Evolutionary conservation across 2,329 filamentous ascomycete genomes (phyloP), one percentile per base, ranked within the genome.

Genomic region (Decorospora gaudefroyi): DNA sequence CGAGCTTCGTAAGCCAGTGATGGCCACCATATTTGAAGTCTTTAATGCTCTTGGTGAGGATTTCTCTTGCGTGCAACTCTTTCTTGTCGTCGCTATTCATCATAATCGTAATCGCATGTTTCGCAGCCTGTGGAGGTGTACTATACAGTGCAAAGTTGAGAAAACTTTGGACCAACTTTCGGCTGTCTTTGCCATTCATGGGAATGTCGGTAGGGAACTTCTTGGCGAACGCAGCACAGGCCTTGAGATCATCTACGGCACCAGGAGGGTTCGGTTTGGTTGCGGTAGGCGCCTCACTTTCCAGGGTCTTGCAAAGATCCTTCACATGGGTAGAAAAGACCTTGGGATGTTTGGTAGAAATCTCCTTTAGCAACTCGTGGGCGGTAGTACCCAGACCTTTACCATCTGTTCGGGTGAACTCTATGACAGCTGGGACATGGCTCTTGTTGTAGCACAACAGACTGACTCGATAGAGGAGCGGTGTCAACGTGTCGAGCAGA

Each of bases 281-380:
- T 13, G 81, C 77, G 3, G 82, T 84, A 0, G 93, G 93, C 1
- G 88, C 87, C 61, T 91, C 85, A 17, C 88, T 82, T 53, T 90
- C 83, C 12, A 99, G 80, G 46, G 90, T 86, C 64, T 88, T 90
- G 73, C 91, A 96, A 32, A 99, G 81, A 51, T 95, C 90, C 49
- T 90, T 88, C 4, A 96, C 87, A 56, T 97, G 92, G 1, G 89
- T 88, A 64, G 93, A 92, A 74, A 99, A 90, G 6, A 97, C 83
- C 46, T 92, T 87, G 0, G 93, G 91, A 53, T 93, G 93, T 31
- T 84, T 83, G 39, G 88, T 85, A 0, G 93, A 97, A 19, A 97
- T 96, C 64, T 96, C 88, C 61, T 90, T 92, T 33, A 97, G 79
- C 39, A 97, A 80, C 63, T 95, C 88, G 62, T 96, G 90, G 1